Evolutionary conservation across 352 stramenopile genomes (phyloP), one percentile per base, ranked within the genome.

Genomic region (Phytopythium delawarense): DNA sequence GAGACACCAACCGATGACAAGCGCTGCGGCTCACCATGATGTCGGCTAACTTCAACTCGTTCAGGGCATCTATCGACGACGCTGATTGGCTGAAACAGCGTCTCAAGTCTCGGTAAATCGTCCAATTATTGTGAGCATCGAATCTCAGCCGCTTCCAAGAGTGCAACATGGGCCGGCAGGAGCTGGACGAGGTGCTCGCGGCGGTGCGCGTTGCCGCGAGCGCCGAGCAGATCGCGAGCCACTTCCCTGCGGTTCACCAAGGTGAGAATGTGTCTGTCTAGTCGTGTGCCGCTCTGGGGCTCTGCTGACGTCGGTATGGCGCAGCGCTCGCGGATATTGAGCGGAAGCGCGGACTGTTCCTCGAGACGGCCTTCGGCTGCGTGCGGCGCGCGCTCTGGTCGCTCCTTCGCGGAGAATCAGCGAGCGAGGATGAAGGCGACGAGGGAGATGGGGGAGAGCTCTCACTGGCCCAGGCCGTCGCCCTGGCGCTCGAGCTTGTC

Each of bases 331-430:
- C 16, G 2, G 72, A 85, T 37, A 84, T 92, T 32, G 18, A 66
- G 7, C 76, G 79, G 44, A 92, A 92, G 59, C 75, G 76, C 40
- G 90, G 81, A 58, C 70, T 70, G 34, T 90, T 92, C 59, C 62
- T 91, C 28, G 81, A 91, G 68, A 81, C 89, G 65, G 63, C 78
- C 15, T 82, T 84, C 59, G 72, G 75, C 1, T 64, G 67, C 13
- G 78, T 91, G 37, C 53, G 88, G n/a, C 71, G 67, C 7, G 65
- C 63, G 25, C 55, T 75, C 6, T 72, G 39, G 56, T 57, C 37
- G 20, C 65, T 57, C 54, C 32, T 58, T 4, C 34, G 21, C 37
- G 32, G 16, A 12, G 54, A 32, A 40, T 21, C n/a, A 0, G 20
- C 7, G 15, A 32, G 62, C 34, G 60, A 71, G 39, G 37, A 42